Evolutionary conservation across 352 stramenopile genomes (phyloP).

Genomic region (Thalassiosira hispida): DNA sequence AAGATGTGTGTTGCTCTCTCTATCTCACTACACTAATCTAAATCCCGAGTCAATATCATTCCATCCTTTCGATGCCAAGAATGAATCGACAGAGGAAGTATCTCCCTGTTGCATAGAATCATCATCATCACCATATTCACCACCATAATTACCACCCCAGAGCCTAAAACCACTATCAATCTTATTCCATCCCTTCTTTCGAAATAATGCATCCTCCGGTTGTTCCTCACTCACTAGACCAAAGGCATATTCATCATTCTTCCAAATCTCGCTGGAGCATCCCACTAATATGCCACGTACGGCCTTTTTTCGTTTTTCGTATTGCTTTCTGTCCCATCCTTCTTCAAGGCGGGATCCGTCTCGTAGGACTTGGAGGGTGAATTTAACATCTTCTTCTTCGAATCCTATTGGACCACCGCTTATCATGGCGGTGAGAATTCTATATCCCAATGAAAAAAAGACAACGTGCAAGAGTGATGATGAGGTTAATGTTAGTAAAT

Average conservation of each 20-base stretch:
- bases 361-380: slow-evolving; percentile 62
- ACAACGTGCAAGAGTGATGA: background rate
- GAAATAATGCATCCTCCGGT: slow-evolving; percentile 65
- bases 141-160: slow-evolving; percentile 51
- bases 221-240: slow-evolving; percentile 32
- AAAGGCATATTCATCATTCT: slow-evolving; percentile 63
- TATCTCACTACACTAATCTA: slow-evolving; percentile 70
- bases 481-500: background rate
- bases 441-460: slow-evolving; percentile 33
- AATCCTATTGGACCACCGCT: slow-evolving; percentile 47
- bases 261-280: slow-evolving; percentile 65
- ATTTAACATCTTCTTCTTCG: slow-evolving; percentile 63
- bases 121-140: background rate
- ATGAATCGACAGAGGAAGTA: slow-evolving; percentile 51
- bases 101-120: slow-evolving; percentile 5
- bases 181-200: slow-evolving; percentile 78
- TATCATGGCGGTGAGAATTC: slow-evolving; percentile 70
- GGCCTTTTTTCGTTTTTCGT: slow-evolving; percentile 64
- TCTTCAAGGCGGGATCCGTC: slow-evolving; percentile 64
- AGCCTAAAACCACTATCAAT: slow-evolving; percentile 79
- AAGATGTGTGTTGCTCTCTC: too few species aligned
- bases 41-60: slow-evolving; percentile 82
- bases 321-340: slow-evolving; percentile 56
- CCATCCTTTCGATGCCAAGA: slow-evolving; percentile 79
- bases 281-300: slow-evolving; percentile 59